A percentile compares a stretch with the other conserved stretches of the same genome.
Evolutionary conservation across 1,284 basidiomycete genomes (phyloP).

Genomic region (Cutaneotrichosporon cavernicola): DNA sequence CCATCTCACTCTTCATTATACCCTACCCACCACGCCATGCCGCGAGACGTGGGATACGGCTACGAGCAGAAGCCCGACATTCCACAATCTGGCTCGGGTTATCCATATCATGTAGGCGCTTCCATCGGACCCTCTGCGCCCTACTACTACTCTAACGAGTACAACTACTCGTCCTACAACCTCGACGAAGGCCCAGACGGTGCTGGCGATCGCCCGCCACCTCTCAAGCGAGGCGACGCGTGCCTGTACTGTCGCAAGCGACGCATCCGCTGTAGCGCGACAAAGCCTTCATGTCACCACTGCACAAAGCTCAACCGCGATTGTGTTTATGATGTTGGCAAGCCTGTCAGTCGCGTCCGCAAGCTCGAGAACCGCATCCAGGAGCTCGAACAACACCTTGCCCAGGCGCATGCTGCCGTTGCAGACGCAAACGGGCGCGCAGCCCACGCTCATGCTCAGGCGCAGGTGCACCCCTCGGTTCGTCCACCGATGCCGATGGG

Average conservation of each 20-base stretch:
- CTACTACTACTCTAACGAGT: neutral
- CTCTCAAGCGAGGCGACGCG: conserved; percentile 46
- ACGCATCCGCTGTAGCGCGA: conserved; percentile 44
- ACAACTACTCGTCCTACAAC: neutral
- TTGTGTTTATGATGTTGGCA: conserved; percentile 47
- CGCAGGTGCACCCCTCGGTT: neutral
- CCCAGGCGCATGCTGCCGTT: neutral
- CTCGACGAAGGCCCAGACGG: conserved; percentile 1
- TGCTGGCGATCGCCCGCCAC: conserved; percentile 12
- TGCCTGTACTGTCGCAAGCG: conserved; percentile 50
- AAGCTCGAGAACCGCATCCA: conserved; percentile 48
- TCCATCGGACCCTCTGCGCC: neutral
- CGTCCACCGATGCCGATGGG: neutral
- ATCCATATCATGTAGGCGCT: neutral
- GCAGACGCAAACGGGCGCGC: conserved; percentile 1
- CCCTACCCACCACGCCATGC: neutral
- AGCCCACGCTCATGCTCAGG: neutral
- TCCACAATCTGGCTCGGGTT: neutral
- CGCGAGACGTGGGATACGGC: conserved; percentile 4
- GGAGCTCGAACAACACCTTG: conserved; percentile 35
- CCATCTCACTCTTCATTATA: neutral
- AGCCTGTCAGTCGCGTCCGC: conserved; percentile 44
- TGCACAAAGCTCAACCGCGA: conserved; percentile 40
- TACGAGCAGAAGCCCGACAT: conserved; percentile 7
- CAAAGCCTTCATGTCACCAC: conserved; percentile 44